Conservation (phyloP, 441 rosid species). For the Capsella rubella region DNA sequence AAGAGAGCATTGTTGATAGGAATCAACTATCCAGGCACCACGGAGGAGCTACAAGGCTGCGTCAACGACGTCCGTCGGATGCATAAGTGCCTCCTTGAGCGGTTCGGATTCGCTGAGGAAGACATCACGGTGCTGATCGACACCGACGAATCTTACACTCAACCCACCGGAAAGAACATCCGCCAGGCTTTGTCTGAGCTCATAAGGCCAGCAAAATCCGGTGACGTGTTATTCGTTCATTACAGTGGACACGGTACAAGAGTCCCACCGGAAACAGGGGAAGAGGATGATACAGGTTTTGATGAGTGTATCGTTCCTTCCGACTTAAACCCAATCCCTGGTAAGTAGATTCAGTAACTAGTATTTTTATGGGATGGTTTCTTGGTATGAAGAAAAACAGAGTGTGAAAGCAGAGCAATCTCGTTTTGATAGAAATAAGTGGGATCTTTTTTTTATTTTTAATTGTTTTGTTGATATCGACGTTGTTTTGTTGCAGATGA, state of each 20-base stretch:
- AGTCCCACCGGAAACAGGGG: constrained; percentile 91
- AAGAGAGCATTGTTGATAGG: constrained; percentile 85
- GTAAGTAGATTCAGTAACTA: constrained; percentile 35
- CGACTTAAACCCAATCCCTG: constrained; percentile 90
- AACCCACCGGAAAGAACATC: constrained; percentile 86
- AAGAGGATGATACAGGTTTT: constrained; percentile 94
- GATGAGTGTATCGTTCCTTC: constrained; percentile 95
- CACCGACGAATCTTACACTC: constrained; percentile 58
- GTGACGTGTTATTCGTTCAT: constrained; percentile 76
- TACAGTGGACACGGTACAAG: constrained; percentile 95
- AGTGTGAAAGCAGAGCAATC: background rate
- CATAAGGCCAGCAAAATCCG: constrained; percentile 62
- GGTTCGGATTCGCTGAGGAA: constrained; percentile 67
- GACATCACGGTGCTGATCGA: constrained; percentile 75
- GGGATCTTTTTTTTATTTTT: background rate
- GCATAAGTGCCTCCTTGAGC: constrained; percentile 67
- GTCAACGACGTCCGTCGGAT: constrained; percentile 77
- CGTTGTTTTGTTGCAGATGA: constrained; percentile 55
- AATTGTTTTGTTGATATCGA: background rate
- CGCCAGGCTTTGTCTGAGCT: constrained; percentile 59
- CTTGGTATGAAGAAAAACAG: background rate
- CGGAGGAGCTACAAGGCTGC: constrained; percentile 86
- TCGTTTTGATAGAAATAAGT: background rate
- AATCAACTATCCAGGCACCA: constrained; percentile 81
- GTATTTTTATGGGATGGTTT: background rate